Percentiles rank a stretch among this genome's conserved stretches.
Conservation (phyloP, 1,139 yeast genomes). For the Lodderomyces beijingensis region DNA sequence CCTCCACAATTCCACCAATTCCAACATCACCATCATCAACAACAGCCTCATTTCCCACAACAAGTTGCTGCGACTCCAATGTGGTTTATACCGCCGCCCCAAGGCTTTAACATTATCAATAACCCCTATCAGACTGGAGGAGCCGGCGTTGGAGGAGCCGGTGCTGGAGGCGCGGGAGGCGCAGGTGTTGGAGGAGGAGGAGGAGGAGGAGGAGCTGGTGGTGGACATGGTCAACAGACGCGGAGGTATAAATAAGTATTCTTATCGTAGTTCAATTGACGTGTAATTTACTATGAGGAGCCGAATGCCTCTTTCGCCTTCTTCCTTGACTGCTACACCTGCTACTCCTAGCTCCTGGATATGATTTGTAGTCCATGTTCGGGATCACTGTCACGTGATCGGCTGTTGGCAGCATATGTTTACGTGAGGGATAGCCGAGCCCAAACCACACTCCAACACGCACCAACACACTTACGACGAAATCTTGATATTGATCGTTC, state of each 20-base stretch:
- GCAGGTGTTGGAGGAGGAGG: slow-evolving; percentile 1
- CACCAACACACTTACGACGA: too few relatives aligned
- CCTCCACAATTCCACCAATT: slow-evolving; percentile 14
- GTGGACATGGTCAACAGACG: slow-evolving; percentile 1
- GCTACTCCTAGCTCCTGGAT: too few relatives aligned
- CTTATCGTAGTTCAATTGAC: neutral
- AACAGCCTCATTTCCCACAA: slow-evolving; percentile 21
- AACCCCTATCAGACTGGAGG: slow-evolving; percentile 8
- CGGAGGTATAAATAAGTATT: slow-evolving; percentile 4
- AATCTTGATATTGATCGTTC: too few relatives aligned
- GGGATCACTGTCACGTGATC: too few relatives aligned
- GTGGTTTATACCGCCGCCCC: slow-evolving; percentile 35
- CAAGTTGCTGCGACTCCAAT: slow-evolving; percentile 21
- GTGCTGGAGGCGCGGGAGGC: too few relatives aligned
- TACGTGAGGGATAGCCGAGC: too few relatives aligned
- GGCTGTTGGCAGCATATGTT: too few relatives aligned
- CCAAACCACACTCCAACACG: too few relatives aligned
- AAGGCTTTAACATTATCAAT: slow-evolving; percentile 9
- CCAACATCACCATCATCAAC: slow-evolving; percentile 14
- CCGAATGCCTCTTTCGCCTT: too few relatives aligned
- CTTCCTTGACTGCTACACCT: too few relatives aligned
- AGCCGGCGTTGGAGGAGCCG: neutral
- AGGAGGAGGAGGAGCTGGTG: neutral
- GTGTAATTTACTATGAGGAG: too few relatives aligned
- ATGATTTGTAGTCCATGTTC: too few relatives aligned